Evolutionary conservation across 2,329 filamentous ascomycete species (phyloP).

Genomic region (Scleromitrula shiraiana): DNA sequence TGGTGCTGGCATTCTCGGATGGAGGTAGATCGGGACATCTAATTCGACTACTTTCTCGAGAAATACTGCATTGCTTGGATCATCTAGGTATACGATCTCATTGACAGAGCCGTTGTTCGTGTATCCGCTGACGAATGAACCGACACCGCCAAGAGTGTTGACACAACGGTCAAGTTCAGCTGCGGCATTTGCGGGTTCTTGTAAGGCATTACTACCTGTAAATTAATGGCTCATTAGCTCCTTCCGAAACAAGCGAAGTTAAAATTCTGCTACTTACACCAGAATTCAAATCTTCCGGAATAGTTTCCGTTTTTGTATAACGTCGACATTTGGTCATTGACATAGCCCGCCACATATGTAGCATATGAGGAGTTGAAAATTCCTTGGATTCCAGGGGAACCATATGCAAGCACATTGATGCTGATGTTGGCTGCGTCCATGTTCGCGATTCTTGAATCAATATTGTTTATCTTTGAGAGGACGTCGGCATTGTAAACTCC

Average conservation of each 20-base stretch:
- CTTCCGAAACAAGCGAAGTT: too few relatives aligned
- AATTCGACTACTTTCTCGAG: slow-evolving; percentile 32
- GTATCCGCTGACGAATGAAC: slow-evolving; percentile 34
- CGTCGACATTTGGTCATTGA: slow-evolving; percentile 15
- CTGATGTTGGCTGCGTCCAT: slow-evolving; percentile 19
- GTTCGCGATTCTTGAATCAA: slow-evolving; percentile 5
- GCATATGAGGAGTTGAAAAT: slow-evolving; percentile 16
- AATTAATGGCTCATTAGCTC: background rate
- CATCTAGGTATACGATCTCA: slow-evolving; percentile 22
- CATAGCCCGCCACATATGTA: slow-evolving; percentile 9
- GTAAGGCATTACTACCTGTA: slow-evolving; percentile 12
- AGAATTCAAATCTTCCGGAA: slow-evolving; percentile 18
- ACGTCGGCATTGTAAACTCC: background rate
- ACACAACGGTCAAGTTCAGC: slow-evolving; percentile 19
- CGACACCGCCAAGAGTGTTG: slow-evolving; percentile 35
- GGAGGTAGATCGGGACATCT: slow-evolving; percentile 35
- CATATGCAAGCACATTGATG: slow-evolving; percentile 11
- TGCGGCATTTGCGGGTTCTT: slow-evolving; percentile 16
- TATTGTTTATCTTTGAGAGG: background rate
- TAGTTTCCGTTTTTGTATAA: slow-evolving; percentile 16
- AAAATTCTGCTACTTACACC: slow-evolving; percentile 7
- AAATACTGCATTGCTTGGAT: slow-evolving; percentile 32
- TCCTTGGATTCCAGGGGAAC: slow-evolving; percentile 18
- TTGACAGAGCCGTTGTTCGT: slow-evolving; percentile 27
- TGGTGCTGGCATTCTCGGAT: slow-evolving; percentile 27